Base-by-base conservation (phyloP, 2,329 filamentous ascomycete genomes). In the Diaporthe velutina region DNA sequence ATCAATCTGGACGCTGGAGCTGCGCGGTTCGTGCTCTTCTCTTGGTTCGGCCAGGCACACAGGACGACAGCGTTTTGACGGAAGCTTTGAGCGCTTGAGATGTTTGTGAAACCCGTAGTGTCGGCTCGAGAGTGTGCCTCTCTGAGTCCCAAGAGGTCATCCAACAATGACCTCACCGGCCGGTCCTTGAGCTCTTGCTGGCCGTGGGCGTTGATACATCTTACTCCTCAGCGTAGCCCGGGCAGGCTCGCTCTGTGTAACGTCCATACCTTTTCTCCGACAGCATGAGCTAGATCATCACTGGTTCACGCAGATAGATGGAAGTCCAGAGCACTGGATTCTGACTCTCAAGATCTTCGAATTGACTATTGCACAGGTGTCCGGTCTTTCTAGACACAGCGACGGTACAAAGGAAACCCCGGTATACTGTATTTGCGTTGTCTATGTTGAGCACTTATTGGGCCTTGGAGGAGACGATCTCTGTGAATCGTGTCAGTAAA, bases 351-450 rank as follows among this genome's bases (percentile, higher is more conserved):
- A 73, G 28, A 52, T 79, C 74, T 85, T 86, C 81, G 60, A 82
- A 85, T 88, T 85, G 86, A 88, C 88, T 91, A 91, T 87, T 87
- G 88, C 89, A 91, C 89, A 91, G 83, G 86, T 88, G 86, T 88
- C 85, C 54, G 42, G 70, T 25, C 45, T 70, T 88, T 89, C 88
- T 89, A 84, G 85, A 90, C 87, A 89, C 84, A 86, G 80, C 82
- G 83, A 81, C 83, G 78, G 78, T 81, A 89, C 86, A 90, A 89
- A 90, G 84, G 86, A 85, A 89, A 89, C 80, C 82, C 83, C 83
- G 80, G 79, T 78, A 28, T 54, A 40, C 64, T 67, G 72, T 40
- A 55, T 73, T 42, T 73, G 52, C 50, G 48, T 76, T 60, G 77
- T 76, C 76, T 75, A 71, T 75, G 76, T 74, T 71, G 50, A 72